These are phyloP conservation scores for Exophiala calicioides DNA, from an alignment of 2,329 filamentous ascomycete species.

Conservation along the genomic window DNA sequence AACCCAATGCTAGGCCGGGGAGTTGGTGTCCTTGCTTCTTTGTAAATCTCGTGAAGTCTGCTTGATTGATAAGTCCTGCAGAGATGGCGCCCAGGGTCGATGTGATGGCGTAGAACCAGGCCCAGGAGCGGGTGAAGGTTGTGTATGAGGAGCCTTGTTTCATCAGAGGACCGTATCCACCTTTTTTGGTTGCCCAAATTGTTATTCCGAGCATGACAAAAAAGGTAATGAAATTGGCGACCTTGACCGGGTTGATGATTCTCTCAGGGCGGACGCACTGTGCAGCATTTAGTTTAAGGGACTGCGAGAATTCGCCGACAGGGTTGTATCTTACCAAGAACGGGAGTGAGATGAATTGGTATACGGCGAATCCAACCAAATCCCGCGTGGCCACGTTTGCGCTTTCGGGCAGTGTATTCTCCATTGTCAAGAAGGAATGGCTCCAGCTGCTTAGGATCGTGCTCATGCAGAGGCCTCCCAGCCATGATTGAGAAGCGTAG, in stretches of 20 bases:
- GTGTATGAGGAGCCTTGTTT: background rate
- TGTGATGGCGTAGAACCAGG: slow-evolving; percentile 30
- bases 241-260: slow-evolving; percentile 7
- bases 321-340: slow-evolving; percentile 35
- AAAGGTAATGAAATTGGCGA: slow-evolving; percentile 12
- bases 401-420: slow-evolving; percentile 38
- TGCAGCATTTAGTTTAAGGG: background rate
- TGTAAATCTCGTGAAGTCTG: slow-evolving; percentile 42
- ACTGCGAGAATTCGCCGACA: background rate
- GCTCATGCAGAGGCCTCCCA: slow-evolving; percentile 40
- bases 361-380: slow-evolving; percentile 41
- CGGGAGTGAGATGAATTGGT: slow-evolving; percentile 39
- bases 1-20: slow-evolving; percentile 41
- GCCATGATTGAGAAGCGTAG: slow-evolving; percentile 42
- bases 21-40: slow-evolving; percentile 43
- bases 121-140: slow-evolving; percentile 9
- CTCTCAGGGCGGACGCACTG: slow-evolving; percentile 10
- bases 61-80: slow-evolving; percentile 37
- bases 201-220: slow-evolving; percentile 10
- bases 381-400: slow-evolving; percentile 39
- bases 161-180: slow-evolving; percentile 2
- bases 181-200: slow-evolving; percentile 9
- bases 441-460: slow-evolving; percentile 38
- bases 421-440: slow-evolving; percentile 39
- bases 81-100: slow-evolving; percentile 37